Evolutionary conservation across 1,284 basidiomycete species (phyloP), one percentile per base, ranked within the genome.

Genomic region (Coniophora puteana): DNA sequence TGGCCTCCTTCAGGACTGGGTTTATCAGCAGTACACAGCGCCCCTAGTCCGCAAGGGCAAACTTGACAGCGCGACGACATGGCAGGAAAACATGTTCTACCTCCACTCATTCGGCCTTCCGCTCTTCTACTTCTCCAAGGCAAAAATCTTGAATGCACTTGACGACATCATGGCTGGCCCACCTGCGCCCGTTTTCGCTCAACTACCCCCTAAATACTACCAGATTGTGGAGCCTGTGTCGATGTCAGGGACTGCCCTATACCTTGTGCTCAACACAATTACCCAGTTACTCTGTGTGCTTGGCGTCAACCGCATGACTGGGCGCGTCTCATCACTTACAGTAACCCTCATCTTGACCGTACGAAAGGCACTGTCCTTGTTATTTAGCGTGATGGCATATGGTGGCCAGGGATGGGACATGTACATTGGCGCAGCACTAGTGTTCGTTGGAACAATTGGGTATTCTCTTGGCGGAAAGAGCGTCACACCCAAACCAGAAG

Each of bases 31-130:
- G 31, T 91, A 93, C 57, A 79, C 82, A 13, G 45, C 46, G 18
- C 55, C 59, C 12, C 37, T 43, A 18, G 38, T 55, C 13, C 16
- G 51, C 11, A 52, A 46, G 18, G 35, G 44, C 10, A 51, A 48
- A 38, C 26, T 54, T 52, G 24, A 51, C 35, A 47, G 47, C 1
- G 27, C 28, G 21, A 47, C 54, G 8, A 55, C 70, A 46, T 97
- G 93, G 93, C 80, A 87, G 55, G 93, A 97, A 65, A 83, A 80
- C 23, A 81, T 97, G 72, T 97, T 96, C 67, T 97, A 93, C 61
- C 69, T 88, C 17, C 85, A 89, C 60, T 79, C 81, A 55, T 73
- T 89, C 40, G 76, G 78, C 5, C 69, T 90, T 11, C 88, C 86
- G 3, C 71, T 89, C 67, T 90, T 90, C 65, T 47, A 72, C 40